Base-by-base conservation (phyloP, 176 grass and related monocot species). In the Elymus sibiricus region DNA sequence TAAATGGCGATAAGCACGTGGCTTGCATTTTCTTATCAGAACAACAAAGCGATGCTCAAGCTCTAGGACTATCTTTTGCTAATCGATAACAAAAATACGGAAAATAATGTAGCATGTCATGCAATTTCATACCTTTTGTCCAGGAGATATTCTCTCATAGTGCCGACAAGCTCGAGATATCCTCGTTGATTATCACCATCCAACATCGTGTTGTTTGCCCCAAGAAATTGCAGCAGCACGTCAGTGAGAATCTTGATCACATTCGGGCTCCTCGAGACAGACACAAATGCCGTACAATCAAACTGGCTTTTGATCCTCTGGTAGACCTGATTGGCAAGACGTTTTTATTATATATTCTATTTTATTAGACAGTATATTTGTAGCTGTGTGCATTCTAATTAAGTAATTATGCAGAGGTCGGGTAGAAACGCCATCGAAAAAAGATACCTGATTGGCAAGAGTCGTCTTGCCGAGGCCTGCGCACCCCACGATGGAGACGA, bases 401-500 rank as follows among this genome's bases (percentile, higher is more conserved):
- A 32, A 2, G 31, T 32, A 32, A 32, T 3, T 32, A 32, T 32
- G 31, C 31, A 32, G 31, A 32, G 31, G 31, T 32, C 3, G 31
- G 3, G 31, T 32, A 32, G 3, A 32, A 32, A 32, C 31, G 31
- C 3, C 31, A 2, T 32, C 31, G 31, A 32, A 32, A 32, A 32
- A 32, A 32, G 31, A 32, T 32, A 85, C 61, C 63, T 85, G 70
- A 75, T 64, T 86, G 64, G 69, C 78, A 35, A 81, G 77, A 27
- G 76, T 80, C 25, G 83, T 90, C 77, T 85, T 90, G 51, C 82
- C 88, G n/a, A 80, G 59, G 64, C 86, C 86, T n/a, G 67, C 83
- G 31, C 68, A 75, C 27, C 88, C 83, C 25, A 58, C 83, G 28
- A 85, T 90, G 4, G 88, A 81, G 27, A 85, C 10, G 13, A 85